Conservation (phyloP, 495 filamentous ascomycete genomes). For the Trichoderma erinaceum region DNA sequence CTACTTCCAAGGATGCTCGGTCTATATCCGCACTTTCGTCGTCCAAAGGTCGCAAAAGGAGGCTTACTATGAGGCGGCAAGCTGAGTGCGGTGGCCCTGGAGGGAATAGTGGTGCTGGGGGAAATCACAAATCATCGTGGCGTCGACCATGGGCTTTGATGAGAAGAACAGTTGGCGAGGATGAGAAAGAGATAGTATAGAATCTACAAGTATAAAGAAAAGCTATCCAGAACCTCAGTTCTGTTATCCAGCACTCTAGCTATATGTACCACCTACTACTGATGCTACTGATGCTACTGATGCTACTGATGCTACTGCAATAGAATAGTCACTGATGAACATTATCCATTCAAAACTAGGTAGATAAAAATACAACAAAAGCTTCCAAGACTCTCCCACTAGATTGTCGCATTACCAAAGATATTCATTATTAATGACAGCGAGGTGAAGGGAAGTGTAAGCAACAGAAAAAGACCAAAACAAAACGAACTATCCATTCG, state of each 20-base stretch:
- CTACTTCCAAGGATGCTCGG: neutral
- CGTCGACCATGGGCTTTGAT: neutral
- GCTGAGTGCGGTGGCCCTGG: neutral
- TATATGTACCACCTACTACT: no score
- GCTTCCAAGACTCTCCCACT: neutral
- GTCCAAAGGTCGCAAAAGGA: conserved; percentile 5
- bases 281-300: no score
- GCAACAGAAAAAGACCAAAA: neutral
- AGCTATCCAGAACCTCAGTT: no score
- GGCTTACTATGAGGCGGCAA: neutral
- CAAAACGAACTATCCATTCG: neutral
- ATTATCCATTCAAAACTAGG: neutral
- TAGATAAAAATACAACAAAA: neutral
- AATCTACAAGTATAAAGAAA: neutral
- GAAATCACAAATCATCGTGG: neutral
- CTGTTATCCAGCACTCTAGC: no score
- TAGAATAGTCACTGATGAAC: no score
- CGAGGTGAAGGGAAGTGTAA: neutral
- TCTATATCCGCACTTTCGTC: neutral
- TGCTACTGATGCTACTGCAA: no score
- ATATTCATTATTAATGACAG: neutral
- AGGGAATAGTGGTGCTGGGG: neutral
- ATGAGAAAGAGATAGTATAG: neutral
- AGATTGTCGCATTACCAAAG: conserved; percentile 2
- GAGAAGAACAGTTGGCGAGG: neutral